Evolutionary conservation across 208 protist species (phyloP).

Genomic region (Acanthamoeba triangularis): DNA sequence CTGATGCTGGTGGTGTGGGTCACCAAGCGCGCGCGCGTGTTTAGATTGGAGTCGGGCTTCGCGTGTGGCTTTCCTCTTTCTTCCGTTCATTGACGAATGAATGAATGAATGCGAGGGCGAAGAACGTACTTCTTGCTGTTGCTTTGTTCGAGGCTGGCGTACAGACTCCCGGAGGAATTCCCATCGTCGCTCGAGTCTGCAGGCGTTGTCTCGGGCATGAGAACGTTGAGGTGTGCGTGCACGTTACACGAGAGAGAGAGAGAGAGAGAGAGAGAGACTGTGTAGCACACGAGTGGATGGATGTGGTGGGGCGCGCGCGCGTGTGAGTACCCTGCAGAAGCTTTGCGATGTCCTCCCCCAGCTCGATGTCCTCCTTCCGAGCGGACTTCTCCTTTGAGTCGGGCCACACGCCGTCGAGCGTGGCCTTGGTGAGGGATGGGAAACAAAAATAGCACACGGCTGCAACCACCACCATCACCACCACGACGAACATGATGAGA

Average conservation of each 20-base stretch:
- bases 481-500: not conserved
- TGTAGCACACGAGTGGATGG: not conserved
- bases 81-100: too few species aligned
- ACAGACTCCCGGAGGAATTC: not conserved
- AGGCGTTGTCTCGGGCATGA: not conserved
- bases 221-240: too few species aligned
- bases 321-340: not conserved
- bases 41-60: too few species aligned
- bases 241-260: not conserved
- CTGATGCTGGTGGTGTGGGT: not conserved
- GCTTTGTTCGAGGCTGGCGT: conserved; percentile 7
- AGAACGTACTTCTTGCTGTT: not conserved
- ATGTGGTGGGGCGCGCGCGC: not conserved
- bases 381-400: conserved; percentile 48
- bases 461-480: not conserved
- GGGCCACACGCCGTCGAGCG: conserved; percentile 35
- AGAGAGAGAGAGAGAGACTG: not conserved
- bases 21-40: not conserved
- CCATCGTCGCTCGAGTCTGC: not conserved
- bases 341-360: not conserved
- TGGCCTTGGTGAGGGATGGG: conserved; percentile 34
- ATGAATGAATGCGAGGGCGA: not conserved
- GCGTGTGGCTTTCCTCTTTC: not conserved
- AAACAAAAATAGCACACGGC: conserved; percentile 62
- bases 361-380: conserved; percentile 34